Evolutionary conservation across 345 rosid species (phyloP).

Genomic region (Pelargonium nanum): DNA sequence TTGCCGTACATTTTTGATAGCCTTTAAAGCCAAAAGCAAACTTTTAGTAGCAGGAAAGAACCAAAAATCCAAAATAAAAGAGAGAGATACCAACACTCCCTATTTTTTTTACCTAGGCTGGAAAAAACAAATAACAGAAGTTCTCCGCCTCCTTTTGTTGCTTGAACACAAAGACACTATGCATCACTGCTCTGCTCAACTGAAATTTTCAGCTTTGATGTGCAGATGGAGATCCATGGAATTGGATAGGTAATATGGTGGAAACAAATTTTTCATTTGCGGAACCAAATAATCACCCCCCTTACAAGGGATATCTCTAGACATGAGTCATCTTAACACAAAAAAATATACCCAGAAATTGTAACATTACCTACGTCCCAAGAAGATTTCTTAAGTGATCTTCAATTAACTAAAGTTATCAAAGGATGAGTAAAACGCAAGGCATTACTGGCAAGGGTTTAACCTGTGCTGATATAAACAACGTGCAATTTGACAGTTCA

Average conservation of each 20-base stretch:
- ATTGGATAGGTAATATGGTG: slow-evolving; percentile 22
- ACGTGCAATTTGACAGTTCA: slow-evolving; percentile 27
- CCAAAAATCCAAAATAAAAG: slow-evolving; percentile 23
- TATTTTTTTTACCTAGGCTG: slow-evolving; percentile 41
- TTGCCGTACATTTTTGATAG: slow-evolving; percentile 63
- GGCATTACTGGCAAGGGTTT: background rate
- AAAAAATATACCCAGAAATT: slow-evolving; percentile 1
- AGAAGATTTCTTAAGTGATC: slow-evolving; percentile 23
- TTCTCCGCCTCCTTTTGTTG: slow-evolving; percentile 42
- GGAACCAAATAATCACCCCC: slow-evolving; percentile 14
- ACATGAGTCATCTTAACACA: background rate
- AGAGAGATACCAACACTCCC: slow-evolving; percentile 57
- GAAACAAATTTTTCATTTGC: slow-evolving; percentile 12
- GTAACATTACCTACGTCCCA: slow-evolving; percentile 6
- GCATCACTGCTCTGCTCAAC: slow-evolving; percentile 41
- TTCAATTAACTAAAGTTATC: slow-evolving; percentile 12
- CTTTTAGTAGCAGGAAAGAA: slow-evolving; percentile 45
- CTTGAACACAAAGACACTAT: slow-evolving; percentile 40
- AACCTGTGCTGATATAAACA: background rate
- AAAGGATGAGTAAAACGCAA: slow-evolving; percentile 16
- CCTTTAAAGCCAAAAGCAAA: slow-evolving; percentile 59
- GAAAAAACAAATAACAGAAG: slow-evolving; percentile 40
- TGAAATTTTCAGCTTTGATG: slow-evolving; percentile 34
- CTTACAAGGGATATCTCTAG: slow-evolving; percentile 10
- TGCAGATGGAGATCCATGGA: slow-evolving; percentile 46